Conservation (phyloP, 2,329 filamentous ascomycete species). For the Clathrospora elynae region DNA sequence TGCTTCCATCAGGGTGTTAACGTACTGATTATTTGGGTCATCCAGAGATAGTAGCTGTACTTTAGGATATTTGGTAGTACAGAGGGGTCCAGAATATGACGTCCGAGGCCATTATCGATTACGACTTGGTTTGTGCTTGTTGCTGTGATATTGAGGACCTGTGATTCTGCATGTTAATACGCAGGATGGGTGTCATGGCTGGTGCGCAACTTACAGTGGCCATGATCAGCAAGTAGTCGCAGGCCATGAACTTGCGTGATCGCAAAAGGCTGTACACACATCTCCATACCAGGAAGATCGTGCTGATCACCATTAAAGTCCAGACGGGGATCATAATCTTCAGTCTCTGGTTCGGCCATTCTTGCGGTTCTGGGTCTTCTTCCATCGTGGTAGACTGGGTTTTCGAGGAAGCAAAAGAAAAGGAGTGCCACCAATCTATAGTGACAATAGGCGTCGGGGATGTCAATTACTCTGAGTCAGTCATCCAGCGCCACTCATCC, state of each 20-base stretch:
- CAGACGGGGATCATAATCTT: slow-evolving; percentile 28
- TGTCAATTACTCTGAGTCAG: slow-evolving; percentile 7
- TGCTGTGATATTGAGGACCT: slow-evolving; percentile 28
- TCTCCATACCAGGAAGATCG: slow-evolving; percentile 33
- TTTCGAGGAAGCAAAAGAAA: slow-evolving; percentile 4
- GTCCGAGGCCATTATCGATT: slow-evolving; percentile 26
- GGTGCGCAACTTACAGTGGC: slow-evolving; percentile 26
- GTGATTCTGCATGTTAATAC: slow-evolving; percentile 8
- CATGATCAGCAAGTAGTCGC: slow-evolving; percentile 36
- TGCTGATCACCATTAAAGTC: slow-evolving; percentile 27
- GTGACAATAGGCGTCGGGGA: slow-evolving; percentile 3
- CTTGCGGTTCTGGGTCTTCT: slow-evolving; percentile 16
- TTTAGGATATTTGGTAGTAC: slow-evolving; percentile 19
- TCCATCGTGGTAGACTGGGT: slow-evolving; percentile 15
- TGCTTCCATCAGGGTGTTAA: not conserved
- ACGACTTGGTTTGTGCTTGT: slow-evolving; percentile 17
- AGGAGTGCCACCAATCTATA: slow-evolving; percentile 1
- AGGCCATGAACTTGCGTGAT: slow-evolving; percentile 28
- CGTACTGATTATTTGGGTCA: slow-evolving; percentile 29
- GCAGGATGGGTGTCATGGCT: slow-evolving; percentile 1
- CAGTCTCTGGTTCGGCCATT: slow-evolving; percentile 31
- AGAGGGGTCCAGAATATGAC: slow-evolving; percentile 33
- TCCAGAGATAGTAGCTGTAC: slow-evolving; percentile 33
- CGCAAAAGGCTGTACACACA: slow-evolving; percentile 26
- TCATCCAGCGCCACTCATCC: slow-evolving; percentile 5